Evolutionary conservation across 1,139 yeast genomes (phyloP).

Genomic region (Taphrina populina): DNA sequence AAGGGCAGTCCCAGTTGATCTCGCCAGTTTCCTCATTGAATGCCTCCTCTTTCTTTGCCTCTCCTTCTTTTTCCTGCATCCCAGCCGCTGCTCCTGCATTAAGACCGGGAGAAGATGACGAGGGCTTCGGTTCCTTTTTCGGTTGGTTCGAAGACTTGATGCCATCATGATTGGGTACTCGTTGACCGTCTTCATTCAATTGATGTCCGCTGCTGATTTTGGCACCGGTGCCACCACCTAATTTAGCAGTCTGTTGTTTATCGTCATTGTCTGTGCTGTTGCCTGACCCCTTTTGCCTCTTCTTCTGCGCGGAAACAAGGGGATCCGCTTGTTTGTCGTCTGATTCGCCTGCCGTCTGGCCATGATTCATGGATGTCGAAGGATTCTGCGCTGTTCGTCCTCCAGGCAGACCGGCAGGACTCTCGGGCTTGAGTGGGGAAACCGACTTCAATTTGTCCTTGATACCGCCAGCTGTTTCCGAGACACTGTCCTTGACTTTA

Average conservation of each 20-base stretch:
- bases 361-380: conserved; percentile 27
- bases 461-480: conserved; percentile 17
- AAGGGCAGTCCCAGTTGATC: conserved; percentile 99
- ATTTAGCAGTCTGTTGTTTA: conserved; percentile 13
- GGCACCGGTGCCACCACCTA: conserved; percentile 32
- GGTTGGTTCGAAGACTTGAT: conserved; percentile 14
- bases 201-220: conserved; percentile 28
- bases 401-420: conserved; percentile 30
- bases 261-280: conserved; percentile 23
- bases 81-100: conserved; percentile 9
- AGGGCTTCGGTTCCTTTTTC: conserved; percentile 9
- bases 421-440: conserved; percentile 21
- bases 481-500: conserved; percentile 9
- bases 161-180: conserved; percentile 21
- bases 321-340: conserved; percentile 20
- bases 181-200: conserved; percentile 12
- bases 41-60: conserved; percentile 57
- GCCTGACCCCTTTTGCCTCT: conserved; percentile 21
- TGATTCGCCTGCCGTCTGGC: conserved; percentile 23
- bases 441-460: conserved; percentile 11
- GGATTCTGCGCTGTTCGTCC: conserved; percentile 25
- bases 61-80: conserved; percentile 35
- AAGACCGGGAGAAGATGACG: conserved; percentile 1
- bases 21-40: conserved; percentile 97
- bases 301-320: conserved; percentile 30